Percentiles rank a stretch among this genome's conserved stretches.
Evolutionary conservation across 2,329 filamentous ascomycete species (phyloP).

Genomic region (Colletotrichum karsti): DNA sequence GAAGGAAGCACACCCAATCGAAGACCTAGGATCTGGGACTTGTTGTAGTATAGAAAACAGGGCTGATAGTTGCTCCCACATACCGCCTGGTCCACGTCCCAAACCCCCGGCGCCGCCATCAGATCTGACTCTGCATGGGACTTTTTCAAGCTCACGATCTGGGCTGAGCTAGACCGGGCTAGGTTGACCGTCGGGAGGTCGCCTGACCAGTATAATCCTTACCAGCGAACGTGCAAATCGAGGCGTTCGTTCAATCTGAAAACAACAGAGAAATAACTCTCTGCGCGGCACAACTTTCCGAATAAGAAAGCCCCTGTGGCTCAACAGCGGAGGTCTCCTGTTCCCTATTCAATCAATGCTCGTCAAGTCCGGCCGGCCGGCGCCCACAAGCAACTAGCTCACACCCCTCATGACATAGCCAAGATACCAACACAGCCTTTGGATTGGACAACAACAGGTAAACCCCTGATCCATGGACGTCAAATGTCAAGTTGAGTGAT

Average conservation of each 20-base stretch:
- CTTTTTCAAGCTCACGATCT: background rate
- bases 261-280: background rate
- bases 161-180: background rate
- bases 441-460: background rate
- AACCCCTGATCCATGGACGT: slow-evolving; percentile 19
- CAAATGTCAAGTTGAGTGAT: slow-evolving; percentile 1
- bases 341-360: slow-evolving; percentile 1
- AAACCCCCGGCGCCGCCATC: slow-evolving; percentile 13
- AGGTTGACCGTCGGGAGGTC: background rate
- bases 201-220: background rate
- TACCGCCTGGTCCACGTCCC: slow-evolving; percentile 4
- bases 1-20: slow-evolving; percentile 9
- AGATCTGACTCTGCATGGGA: slow-evolving; percentile 20
- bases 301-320: background rate
- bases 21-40: background rate
- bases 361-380: background rate
- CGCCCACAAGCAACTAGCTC: background rate
- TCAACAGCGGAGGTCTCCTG: background rate
- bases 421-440: background rate
- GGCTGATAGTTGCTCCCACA: slow-evolving; percentile 18
- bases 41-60: slow-evolving; percentile 19
- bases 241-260: slow-evolving; percentile 6
- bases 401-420: background rate
- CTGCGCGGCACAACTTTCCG: background rate
- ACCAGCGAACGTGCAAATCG: background rate